phyloP scores from a whole-genome alignment of 1,284 basidiomycete genomes.

The Tremellales sp. region DNA sequence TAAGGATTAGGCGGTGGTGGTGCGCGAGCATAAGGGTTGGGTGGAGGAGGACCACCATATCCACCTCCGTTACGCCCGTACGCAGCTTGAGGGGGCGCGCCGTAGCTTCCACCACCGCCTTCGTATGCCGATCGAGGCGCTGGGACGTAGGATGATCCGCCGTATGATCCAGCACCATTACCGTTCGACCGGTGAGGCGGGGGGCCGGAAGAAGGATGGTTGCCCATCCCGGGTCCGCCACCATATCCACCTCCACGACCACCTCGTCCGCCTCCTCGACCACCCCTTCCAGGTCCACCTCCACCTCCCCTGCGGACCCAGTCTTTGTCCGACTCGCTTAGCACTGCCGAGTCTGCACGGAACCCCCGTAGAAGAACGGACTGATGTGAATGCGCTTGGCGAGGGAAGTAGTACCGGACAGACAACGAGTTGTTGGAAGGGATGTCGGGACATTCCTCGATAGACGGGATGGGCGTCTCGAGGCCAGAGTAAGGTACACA shows the following conservation, averaged over 20 bases:
- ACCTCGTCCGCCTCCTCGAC: conserved; percentile 11
- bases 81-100: not conserved
- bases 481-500: conserved; percentile 91
- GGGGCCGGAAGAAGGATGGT: not conserved
- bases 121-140: conserved; percentile 3
- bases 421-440: conserved; percentile 81
- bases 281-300: conserved; percentile 8
- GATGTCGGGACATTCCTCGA: conserved; percentile 62
- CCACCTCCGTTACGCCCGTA: conserved; percentile 6
- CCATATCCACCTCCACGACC: conserved; percentile 6
- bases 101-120: not conserved
- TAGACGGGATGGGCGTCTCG: conserved; percentile 62
- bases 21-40: conserved; percentile 7
- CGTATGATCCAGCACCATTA: conserved; percentile 8
- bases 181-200: not conserved
- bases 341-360: conserved; percentile 58
- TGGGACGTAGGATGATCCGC: not conserved
- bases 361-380: conserved; percentile 78
- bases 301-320: conserved; percentile 51
- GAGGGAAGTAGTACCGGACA: conserved; percentile 83
- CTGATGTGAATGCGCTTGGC: conserved; percentile 76
- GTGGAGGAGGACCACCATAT: conserved; percentile 5
- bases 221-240: conserved; percentile 21
- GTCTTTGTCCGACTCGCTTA: conserved; percentile 73
- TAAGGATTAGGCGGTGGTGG: conserved; percentile 2